Percentiles rank a stretch among this genome's conserved stretches.
These are phyloP conservation scores for Diaporthe batatas DNA, from an alignment of 2,329 filamentous ascomycete genomes.

Conservation along the genomic window DNA sequence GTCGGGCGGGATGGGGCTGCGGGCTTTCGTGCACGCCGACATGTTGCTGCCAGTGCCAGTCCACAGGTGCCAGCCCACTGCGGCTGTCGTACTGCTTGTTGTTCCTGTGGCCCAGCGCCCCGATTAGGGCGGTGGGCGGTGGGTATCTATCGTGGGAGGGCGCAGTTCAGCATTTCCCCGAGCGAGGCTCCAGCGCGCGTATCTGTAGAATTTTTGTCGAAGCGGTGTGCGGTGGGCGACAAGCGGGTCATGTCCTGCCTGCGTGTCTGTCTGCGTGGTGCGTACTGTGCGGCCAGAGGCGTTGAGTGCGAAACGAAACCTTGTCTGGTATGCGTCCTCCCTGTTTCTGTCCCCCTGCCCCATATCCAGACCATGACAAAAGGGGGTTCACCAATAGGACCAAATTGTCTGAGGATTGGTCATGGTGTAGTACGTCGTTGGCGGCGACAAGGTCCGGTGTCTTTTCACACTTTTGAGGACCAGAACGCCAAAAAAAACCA, in stretches of 20 bases:
- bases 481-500: no score
- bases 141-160: not conserved
- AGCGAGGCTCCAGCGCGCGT: conserved; percentile 19
- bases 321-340: conserved; percentile 7
- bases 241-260: conserved; percentile 5
- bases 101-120: conserved; percentile 16
- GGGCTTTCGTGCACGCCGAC: conserved; percentile 30
- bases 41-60: not conserved
- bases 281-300: conserved; percentile 21
- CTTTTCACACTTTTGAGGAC: not conserved
- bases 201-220: conserved; percentile 5
- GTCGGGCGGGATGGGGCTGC: conserved; percentile 29
- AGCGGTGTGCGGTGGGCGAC: conserved; percentile 27
- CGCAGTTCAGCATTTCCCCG: conserved; percentile 4
- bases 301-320: conserved; percentile 6
- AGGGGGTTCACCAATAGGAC: not conserved
- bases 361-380: conserved; percentile 6
- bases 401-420: not conserved
- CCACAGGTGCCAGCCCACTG: conserved; percentile 2
- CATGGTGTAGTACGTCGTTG: not conserved
- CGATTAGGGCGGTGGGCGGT: conserved; percentile 9
- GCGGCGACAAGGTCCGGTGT: not conserved
- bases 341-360: not conserved
- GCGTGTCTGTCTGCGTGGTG: not conserved
- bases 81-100: conserved; percentile 21